A percentile compares a stretch with the other conserved stretches of the same genome.
Evolutionary conservation across 257 asterid genomes (phyloP).

Genomic region (Cynanchum wilfordii): DNA sequence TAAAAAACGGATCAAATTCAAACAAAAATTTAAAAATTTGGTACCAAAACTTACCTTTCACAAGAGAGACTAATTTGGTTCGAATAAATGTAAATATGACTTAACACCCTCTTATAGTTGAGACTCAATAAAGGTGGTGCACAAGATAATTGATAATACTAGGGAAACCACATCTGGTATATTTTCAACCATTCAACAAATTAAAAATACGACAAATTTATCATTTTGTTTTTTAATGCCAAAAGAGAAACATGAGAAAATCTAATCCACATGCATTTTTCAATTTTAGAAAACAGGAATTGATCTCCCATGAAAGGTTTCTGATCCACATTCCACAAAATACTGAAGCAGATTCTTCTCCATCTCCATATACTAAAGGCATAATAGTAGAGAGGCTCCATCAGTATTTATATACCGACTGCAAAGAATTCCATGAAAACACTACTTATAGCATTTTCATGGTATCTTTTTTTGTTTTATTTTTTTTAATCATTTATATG

Average conservation of each 20-base stretch:
- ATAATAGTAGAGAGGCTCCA: neutral
- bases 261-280: neutral
- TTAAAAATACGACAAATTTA: neutral
- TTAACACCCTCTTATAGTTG: too few relatives aligned
- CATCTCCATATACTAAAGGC: neutral
- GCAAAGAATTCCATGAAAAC: conserved; percentile 4
- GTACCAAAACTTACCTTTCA: too few relatives aligned
- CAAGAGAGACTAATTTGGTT: too few relatives aligned
- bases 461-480: too few relatives aligned
- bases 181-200: neutral
- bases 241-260: too few relatives aligned
- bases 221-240: neutral
- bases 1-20: too few relatives aligned
- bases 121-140: too few relatives aligned
- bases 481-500: neutral
- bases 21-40: too few relatives aligned
- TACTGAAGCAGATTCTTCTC: neutral
- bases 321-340: neutral
- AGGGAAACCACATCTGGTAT: too few relatives aligned
- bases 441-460: conserved; percentile 13
- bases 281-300: neutral
- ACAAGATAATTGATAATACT: too few relatives aligned
- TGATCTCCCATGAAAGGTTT: neutral
- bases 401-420: neutral
- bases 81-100: too few relatives aligned